Percentiles rank a stretch among this genome's conserved stretches.
phyloP scores from a whole-genome alignment of 768 basidiomycete genomes.

The Russula compacta region DNA sequence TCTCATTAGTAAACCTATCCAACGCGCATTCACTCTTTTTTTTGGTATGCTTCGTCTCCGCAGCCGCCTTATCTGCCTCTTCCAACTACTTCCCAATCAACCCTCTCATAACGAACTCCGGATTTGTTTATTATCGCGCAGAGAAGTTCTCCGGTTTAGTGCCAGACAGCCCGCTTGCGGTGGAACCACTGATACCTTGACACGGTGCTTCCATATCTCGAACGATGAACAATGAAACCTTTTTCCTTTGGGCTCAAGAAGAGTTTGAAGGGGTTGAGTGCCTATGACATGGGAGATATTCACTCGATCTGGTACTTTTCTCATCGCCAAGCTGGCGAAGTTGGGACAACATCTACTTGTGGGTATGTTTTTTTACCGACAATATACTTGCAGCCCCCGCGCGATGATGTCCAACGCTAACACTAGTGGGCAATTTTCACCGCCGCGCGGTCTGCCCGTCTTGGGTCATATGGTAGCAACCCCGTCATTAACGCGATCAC shows the following conservation, averaged over 20 bases:
- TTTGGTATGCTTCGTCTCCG: not conserved
- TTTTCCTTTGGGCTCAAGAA: not conserved
- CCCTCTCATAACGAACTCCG: not conserved
- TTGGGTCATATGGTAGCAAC: not conserved
- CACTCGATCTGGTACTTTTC: not conserved
- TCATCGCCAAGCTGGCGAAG: not conserved
- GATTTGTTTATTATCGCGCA: not conserved
- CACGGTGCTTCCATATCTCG: not conserved
- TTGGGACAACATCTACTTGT: not conserved
- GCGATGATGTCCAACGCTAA: not conserved
- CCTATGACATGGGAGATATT: not conserved
- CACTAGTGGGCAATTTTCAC: not conserved
- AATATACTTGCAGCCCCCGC: not conserved
- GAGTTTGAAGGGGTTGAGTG: not conserved
- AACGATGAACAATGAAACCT: not conserved
- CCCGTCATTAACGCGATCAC: conserved; percentile 6
- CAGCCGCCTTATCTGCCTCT: not conserved
- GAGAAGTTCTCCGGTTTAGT: not conserved
- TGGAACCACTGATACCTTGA: not conserved
- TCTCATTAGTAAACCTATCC: not conserved
- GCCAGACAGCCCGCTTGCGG: not conserved
- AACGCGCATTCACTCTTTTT: not conserved
- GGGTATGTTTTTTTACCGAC: not conserved
- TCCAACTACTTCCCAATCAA: not conserved
- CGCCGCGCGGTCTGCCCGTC: not conserved